phyloP scores from a whole-genome alignment of 306 rosid genomes.

The Bauhinia variegata region DNA sequence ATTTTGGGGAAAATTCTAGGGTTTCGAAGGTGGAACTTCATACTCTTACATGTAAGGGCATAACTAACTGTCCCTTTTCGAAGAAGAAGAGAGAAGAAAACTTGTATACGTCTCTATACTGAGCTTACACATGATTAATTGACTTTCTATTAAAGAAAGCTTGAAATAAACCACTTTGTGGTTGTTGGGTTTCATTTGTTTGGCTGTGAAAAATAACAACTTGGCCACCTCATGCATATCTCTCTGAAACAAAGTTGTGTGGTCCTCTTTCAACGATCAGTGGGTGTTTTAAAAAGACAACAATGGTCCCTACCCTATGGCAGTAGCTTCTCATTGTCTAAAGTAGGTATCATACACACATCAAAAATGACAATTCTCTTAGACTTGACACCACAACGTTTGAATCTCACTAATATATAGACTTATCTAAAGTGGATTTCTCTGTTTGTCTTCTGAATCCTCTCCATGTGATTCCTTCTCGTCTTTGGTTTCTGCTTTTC shows the following conservation, averaged over 20 bases:
- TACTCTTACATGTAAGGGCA: not conserved
- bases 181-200: slow-evolving; percentile 32
- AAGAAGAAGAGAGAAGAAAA: slow-evolving; percentile 45
- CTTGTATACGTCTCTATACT: slow-evolving; percentile 35
- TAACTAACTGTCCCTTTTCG: not conserved
- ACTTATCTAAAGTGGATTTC: slow-evolving; percentile 50
- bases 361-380: slow-evolving; percentile 55
- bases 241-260: slow-evolving; percentile 72
- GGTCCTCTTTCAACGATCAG: slow-evolving; percentile 64
- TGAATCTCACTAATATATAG: slow-evolving; percentile 46
- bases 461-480: slow-evolving; percentile 41
- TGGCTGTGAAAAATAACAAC: slow-evolving; percentile 30
- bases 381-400: slow-evolving; percentile 61
- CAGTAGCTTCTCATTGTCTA: slow-evolving; percentile 48
- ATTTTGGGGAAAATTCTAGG: slow-evolving; percentile 19
- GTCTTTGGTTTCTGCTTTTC: slow-evolving; percentile 8
- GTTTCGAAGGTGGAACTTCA: slow-evolving; percentile 32
- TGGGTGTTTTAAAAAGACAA: slow-evolving; percentile 40
- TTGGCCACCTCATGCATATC: slow-evolving; percentile 61
- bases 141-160: slow-evolving; percentile 44
- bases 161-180: slow-evolving; percentile 39
- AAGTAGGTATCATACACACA: slow-evolving; percentile 53
- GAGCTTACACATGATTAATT: slow-evolving; percentile 33
- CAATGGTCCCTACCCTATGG: slow-evolving; percentile 65
- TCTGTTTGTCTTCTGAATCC: slow-evolving; percentile 39